Evolutionary conservation across 2,329 filamentous ascomycete genomes (phyloP), one percentile per base, ranked within the genome.

Genomic region (Arthrinium puccinioides): DNA sequence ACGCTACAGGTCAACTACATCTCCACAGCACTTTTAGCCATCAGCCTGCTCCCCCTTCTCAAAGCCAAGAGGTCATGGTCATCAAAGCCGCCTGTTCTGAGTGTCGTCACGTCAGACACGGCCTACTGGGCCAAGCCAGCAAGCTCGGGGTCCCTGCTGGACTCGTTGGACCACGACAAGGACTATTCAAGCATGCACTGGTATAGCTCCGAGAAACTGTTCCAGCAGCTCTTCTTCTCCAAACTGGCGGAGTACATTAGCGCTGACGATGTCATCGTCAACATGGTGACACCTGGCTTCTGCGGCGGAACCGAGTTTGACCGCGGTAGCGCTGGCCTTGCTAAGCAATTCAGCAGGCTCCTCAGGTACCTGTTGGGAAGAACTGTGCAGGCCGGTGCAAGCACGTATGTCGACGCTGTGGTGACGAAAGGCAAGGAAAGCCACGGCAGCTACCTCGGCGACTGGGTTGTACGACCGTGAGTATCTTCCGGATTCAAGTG

Each of bases 1-100:
- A 55, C 48, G 2, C 44, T 70, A 11, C 66, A 69, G 40, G 54
- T 63, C 27, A 63, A 64, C 44, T 62, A 62, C 32, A 42, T 63
- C 3, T 61, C 60, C 0, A 63, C 59, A 0, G 49, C 53, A 5
- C 46, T 64, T 0, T 54, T 64, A 4, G 41, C 56, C 3, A 45
- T 54, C 1, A 47, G 61, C 2, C 49, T 64, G 3, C 47, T 64
- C 2, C 61, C 61, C 0, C 43, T 51, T 0, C 45, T 64, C 6
- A 58, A 57, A 39, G 32, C 11, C 14, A 26, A 24, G 23, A 18
- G 32, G n/a, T 15, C 8, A 10, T n/a, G 11, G 16, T 15, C n/a
- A 19, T 21, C 14, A 15, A 19, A 18, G 9, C 34, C 37, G 9
- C 48, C 51, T 2, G 15, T 19, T 18, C 32, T 35, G 15, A 27